Evolutionary conservation across 306 rosid genomes (phyloP), one percentile per base, ranked within the genome.

Genomic region (Begonia masoniana): DNA sequence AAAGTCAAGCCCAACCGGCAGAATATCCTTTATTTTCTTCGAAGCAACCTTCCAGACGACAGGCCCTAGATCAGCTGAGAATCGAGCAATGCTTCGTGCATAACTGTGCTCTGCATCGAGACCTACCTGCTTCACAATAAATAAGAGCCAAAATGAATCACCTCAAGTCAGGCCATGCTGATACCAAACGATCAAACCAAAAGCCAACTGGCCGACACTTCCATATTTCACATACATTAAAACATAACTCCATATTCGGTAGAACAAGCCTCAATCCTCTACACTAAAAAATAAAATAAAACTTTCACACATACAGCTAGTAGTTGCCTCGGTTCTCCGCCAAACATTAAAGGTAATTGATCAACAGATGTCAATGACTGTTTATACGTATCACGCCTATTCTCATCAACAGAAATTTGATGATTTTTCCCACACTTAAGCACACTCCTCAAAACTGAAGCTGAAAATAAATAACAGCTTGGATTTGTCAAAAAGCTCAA

Each of bases 21-120:
- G 39, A 31, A 5, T 5, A 65, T 77, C 65, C 47, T 54, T 73
- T 53, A 83, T 85, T 72, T 79, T 81, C 76, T 63, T 75, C 3
- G 79, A 77, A 68, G 85, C 97, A 78, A 83, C 62, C 70, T 83
- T 78, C 95, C 96, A 75, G 62, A 67, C 96, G 73, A 64, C 69
- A 11, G 97, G 94, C 55, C 96, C 97, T 59, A 83, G 94, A 72
- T 70, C 86, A 13, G 87, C 76, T 23, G 84, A 85, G 79, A 91
- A 91, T 59, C 62, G 74, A 63, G 95, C 83, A 48, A 89, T 64
- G 69, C 97, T 85, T 75, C 85, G 78, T 6, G 87, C 82, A 71
- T 83, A 89, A 71, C 91, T 75, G 62, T 78, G 87, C 64, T 81
- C 83, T 51, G 62, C 63, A 41, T 70, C 71, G 36, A 84, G 51